A percentile compares a stretch with the other conserved stretches of the same genome.
Conservation (phyloP, 176 grass and related monocot species). For the Bonia amplexicaulis region DNA sequence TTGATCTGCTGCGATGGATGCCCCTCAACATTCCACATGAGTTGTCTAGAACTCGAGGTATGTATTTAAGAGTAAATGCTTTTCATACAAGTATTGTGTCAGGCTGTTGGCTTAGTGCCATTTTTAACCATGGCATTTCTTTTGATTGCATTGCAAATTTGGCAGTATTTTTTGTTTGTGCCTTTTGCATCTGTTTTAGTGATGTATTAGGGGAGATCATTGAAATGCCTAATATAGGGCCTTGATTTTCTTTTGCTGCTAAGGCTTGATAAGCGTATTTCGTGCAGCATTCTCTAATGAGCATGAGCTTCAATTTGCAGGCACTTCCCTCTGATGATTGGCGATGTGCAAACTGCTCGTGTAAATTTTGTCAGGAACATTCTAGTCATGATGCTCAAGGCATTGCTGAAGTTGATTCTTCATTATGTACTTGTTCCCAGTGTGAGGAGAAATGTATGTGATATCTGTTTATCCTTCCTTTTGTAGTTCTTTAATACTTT, state of each 20-base stretch:
- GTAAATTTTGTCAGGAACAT: conserved; percentile 80
- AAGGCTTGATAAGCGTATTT: conserved; percentile 5
- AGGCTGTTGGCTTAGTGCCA: conserved; percentile 3
- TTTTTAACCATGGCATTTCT: background rate
- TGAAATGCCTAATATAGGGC: background rate
- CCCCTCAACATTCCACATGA: conserved; percentile 93
- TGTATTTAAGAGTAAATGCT: conserved; percentile 12
- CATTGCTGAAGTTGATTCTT: conserved; percentile 38
- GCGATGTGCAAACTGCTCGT: conserved; percentile 79
- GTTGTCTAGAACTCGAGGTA: conserved; percentile 81
- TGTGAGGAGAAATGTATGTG: conserved; percentile 74
- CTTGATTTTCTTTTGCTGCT: background rate
- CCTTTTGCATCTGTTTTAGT: background rate
- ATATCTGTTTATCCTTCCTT: conserved; percentile 34
- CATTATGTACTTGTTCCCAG: conserved; percentile 59
- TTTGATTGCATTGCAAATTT: background rate
- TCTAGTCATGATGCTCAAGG: conserved; percentile 36
- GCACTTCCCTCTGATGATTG: conserved; percentile 85
- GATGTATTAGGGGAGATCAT: conserved; percentile 1
- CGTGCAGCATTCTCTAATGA: conserved; percentile 7
- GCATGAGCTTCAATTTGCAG: conserved; percentile 38
- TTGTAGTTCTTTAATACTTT: conserved; percentile 8
- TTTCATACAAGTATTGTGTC: background rate
- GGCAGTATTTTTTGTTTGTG: conserved; percentile 8
- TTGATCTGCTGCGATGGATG: conserved; percentile 96